Conservation (phyloP, 345 rosid species). For the Ailanthus altissimus region DNA sequence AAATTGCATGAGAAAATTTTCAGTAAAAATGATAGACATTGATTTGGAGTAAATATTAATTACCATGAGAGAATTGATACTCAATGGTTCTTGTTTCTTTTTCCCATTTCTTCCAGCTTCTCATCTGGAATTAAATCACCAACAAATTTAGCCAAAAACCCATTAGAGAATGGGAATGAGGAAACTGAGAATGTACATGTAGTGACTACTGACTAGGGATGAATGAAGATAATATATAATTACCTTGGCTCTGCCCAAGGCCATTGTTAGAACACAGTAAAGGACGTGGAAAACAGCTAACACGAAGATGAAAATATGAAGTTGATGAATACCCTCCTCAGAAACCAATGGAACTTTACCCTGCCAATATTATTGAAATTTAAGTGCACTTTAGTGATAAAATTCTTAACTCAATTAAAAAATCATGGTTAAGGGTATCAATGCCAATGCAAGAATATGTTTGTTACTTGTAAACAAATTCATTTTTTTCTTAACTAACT, state of each 20-base stretch:
- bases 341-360: constrained; percentile 86
- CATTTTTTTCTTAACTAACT: no score
- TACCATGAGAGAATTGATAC: constrained; percentile 72
- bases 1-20: background rate
- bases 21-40: background rate
- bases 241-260: constrained; percentile 81
- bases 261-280: constrained; percentile 70
- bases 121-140: constrained; percentile 54
- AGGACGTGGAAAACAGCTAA: constrained; percentile 79
- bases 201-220: no score
- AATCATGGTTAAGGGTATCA: background rate
- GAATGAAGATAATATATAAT: no score
- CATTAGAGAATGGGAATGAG: background rate
- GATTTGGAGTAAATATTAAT: constrained; percentile 13
- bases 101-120: constrained; percentile 89
- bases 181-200: no score
- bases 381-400: background rate
- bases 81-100: constrained; percentile 79
- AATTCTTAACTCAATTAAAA: background rate
- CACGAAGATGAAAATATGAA: constrained; percentile 86
- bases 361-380: constrained; percentile 33
- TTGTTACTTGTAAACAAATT: no score
- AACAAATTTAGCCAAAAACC: background rate
- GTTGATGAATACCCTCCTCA: constrained; percentile 80
- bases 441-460: no score